Conservation (phyloP, 306 rosid species). For the Lathyrus oleraceus region DNA sequence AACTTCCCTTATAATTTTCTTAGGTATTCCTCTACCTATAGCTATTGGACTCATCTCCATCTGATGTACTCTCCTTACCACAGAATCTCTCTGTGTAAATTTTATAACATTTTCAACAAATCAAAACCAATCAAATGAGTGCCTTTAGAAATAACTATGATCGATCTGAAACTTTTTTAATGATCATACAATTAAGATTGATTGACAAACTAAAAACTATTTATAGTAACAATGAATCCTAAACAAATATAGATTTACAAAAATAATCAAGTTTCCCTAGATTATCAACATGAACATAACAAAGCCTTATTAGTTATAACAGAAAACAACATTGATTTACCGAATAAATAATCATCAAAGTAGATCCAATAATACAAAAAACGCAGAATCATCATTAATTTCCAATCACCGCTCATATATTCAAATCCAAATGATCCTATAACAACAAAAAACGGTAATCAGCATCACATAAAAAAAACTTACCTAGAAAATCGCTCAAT, state of each 20-base stretch:
- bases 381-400: conserved; percentile 16
- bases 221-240: background rate
- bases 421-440: conserved; percentile 37
- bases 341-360: conserved; percentile 3
- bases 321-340: background rate
- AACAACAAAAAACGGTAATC: conserved; percentile 20
- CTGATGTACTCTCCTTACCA: too few relatives aligned
- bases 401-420: conserved; percentile 10
- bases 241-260: conserved; percentile 11
- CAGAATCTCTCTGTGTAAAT: background rate
- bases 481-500: conserved; percentile 29
- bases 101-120: background rate
- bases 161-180: background rate
- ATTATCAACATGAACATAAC: conserved; percentile 23
- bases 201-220: background rate
- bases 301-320: background rate
- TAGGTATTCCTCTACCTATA: too few relatives aligned
- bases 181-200: background rate
- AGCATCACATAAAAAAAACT: background rate
- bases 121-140: background rate
- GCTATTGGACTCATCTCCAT: too few relatives aligned
- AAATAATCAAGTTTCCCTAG: background rate
- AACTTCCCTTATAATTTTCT: too few relatives aligned
- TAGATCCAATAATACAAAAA: conserved; percentile 28
- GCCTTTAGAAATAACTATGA: background rate